Percentiles rank a stretch among this genome's conserved stretches.
These are phyloP conservation scores for Diplodia scrobiculata DNA, from an alignment of 2,329 filamentous ascomycete genomes.

Conservation along the genomic window DNA sequence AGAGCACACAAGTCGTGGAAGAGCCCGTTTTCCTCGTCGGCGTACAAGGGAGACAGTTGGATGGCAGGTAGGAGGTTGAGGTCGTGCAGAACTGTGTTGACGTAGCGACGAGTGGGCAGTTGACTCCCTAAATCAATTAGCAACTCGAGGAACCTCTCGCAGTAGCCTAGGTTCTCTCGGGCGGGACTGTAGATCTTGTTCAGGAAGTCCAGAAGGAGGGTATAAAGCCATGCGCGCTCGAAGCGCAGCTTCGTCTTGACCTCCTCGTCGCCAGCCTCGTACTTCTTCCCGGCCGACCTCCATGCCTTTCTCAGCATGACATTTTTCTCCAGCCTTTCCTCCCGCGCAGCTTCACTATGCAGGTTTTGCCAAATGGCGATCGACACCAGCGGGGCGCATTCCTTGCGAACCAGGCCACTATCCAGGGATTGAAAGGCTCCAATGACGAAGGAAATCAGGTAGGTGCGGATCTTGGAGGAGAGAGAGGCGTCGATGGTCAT, in stretches of 20 bases:
- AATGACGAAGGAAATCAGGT: slow-evolving; percentile 88
- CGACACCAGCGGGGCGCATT: slow-evolving; percentile 91
- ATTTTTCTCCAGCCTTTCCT: slow-evolving; percentile 70
- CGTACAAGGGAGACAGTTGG: slow-evolving; percentile 74
- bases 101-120: slow-evolving; percentile 87
- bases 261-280: slow-evolving; percentile 78
- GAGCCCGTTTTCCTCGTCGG: slow-evolving; percentile 71
- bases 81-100: slow-evolving; percentile 84
- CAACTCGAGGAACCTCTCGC: slow-evolving; percentile 90
- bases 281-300: slow-evolving; percentile 83
- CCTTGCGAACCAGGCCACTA: slow-evolving; percentile 83
- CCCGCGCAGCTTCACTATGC: slow-evolving; percentile 72
- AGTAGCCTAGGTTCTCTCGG: slow-evolving; percentile 70
- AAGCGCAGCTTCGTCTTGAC: slow-evolving; percentile 81
- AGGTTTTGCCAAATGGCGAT: slow-evolving; percentile 96
- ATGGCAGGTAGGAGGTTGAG: slow-evolving; percentile 79
- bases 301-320: slow-evolving; percentile 83
- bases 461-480: slow-evolving; percentile 60
- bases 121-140: slow-evolving; percentile 90
- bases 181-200: slow-evolving; percentile 64
- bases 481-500: slow-evolving; percentile 67
- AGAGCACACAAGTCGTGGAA: slow-evolving; percentile 78
- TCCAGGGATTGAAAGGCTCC: slow-evolving; percentile 93
- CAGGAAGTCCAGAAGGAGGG: slow-evolving; percentile 80
- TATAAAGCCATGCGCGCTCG: slow-evolving; percentile 91